Evolutionary conservation across 768 basidiomycete species (phyloP).

Genomic region (Amanita brunnescens): DNA sequence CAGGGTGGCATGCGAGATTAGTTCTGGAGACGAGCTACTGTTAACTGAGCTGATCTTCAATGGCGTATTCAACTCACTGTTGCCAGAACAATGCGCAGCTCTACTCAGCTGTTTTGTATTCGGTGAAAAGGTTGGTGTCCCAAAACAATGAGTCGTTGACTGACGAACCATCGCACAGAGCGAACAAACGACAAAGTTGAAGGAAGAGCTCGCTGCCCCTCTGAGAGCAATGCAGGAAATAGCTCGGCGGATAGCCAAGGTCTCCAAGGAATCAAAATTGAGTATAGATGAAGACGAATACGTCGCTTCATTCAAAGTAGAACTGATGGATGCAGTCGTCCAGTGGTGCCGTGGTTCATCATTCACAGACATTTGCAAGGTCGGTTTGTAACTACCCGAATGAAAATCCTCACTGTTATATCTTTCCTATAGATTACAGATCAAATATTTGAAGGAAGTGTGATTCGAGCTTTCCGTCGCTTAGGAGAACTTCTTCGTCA

Average conservation of each 20-base stretch:
- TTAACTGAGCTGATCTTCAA: slow-evolving; percentile 97
- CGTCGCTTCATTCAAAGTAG: slow-evolving; percentile 94
- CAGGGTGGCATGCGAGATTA: slow-evolving; percentile 96
- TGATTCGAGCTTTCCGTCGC: slow-evolving; percentile 94
- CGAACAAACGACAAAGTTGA: slow-evolving; percentile 76
- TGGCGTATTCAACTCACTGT: slow-evolving; percentile 85
- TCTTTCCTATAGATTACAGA: slow-evolving; percentile 66
- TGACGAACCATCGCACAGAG: slow-evolving; percentile 39
- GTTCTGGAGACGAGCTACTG: slow-evolving; percentile 91
- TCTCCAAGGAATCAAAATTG: slow-evolving; percentile 90
- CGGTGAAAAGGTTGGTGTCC: slow-evolving; percentile 69
- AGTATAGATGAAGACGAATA: slow-evolving; percentile 89
- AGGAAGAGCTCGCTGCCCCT: slow-evolving; percentile 90
- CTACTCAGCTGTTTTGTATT: slow-evolving; percentile 98
- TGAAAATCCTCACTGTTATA: background rate
- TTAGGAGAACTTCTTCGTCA: slow-evolving; percentile 91
- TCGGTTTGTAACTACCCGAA: slow-evolving; percentile 15
- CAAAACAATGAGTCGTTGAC: background rate
- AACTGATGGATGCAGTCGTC: slow-evolving; percentile 95
- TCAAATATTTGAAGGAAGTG: slow-evolving; percentile 84
- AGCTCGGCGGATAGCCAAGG: slow-evolving; percentile 92
- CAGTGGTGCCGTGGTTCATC: slow-evolving; percentile 99
- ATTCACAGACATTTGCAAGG: slow-evolving; percentile 95
- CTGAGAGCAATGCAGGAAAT: slow-evolving; percentile 93
- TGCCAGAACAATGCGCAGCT: slow-evolving; percentile 88